These are phyloP conservation scores for Xanthoconium stramineum DNA, from an alignment of 768 basidiomycete species.

Conservation along the genomic window DNA sequence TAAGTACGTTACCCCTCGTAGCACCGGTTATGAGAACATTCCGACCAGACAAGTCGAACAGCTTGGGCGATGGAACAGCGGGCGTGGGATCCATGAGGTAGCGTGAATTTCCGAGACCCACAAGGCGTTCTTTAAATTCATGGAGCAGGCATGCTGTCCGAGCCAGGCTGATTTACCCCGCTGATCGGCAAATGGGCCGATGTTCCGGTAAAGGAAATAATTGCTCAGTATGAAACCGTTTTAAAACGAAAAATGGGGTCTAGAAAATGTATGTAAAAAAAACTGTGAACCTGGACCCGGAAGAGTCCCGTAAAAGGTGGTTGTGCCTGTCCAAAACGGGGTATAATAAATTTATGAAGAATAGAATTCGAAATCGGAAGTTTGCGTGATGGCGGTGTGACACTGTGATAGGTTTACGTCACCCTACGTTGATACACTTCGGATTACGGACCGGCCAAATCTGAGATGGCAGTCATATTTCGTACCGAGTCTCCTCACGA, in stretches of 20 bases:
- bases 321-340: slow-evolving; percentile 19
- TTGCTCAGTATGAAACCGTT: neutral
- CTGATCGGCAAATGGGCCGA: slow-evolving; percentile 33
- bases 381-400: slow-evolving; percentile 23
- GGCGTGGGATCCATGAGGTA: slow-evolving; percentile 54
- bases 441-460: slow-evolving; percentile 33
- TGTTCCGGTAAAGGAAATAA: slow-evolving; percentile 17
- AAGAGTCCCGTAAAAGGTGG: slow-evolving; percentile 9
- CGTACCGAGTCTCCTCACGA: slow-evolving; percentile 34
- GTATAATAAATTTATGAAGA: slow-evolving; percentile 20
- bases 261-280: slow-evolving; percentile 3
- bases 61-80: slow-evolving; percentile 42
- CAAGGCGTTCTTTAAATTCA: slow-evolving; percentile 23
- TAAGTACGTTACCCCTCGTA: slow-evolving; percentile 56
- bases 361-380: slow-evolving; percentile 21
- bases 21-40: slow-evolving; percentile 80
- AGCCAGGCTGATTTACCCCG: slow-evolving; percentile 23
- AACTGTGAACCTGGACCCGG: slow-evolving; percentile 12
- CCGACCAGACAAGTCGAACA: slow-evolving; percentile 67
- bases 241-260: slow-evolving; percentile 5
- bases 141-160: neutral
- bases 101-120: slow-evolving; percentile 1
- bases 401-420: slow-evolving; percentile 27
- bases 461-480: slow-evolving; percentile 23
- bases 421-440: slow-evolving; percentile 22